A percentile compares a stretch with the other conserved stretches of the same genome.
Evolutionary conservation across 108 stramenopile species (phyloP).

Genomic region (Thalassiosira profunda): DNA sequence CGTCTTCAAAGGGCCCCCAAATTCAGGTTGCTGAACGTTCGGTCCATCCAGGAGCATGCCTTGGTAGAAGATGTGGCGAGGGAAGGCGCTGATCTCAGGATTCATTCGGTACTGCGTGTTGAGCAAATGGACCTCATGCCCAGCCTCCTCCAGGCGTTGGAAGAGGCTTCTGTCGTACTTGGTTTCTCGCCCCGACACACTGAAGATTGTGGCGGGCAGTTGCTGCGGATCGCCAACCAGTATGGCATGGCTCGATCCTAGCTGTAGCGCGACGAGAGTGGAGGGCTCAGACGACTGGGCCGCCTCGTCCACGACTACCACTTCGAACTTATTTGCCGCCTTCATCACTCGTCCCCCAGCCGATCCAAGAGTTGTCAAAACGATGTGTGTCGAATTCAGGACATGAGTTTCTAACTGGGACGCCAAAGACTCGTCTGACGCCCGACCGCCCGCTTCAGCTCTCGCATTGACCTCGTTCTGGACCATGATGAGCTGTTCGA

Average conservation of each 20-base stretch:
- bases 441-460: constrained; percentile 16
- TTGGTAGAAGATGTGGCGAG: constrained; percentile 68
- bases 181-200: constrained; percentile 36
- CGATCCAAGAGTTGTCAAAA: constrained; percentile 86
- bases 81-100: constrained; percentile 67
- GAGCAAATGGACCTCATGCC: constrained; percentile 79
- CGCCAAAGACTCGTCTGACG: neutral
- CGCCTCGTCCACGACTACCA: constrained; percentile 93
- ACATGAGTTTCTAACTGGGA: constrained; percentile 45
- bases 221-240: constrained; percentile 90
- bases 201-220: constrained; percentile 90
- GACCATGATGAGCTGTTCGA: constrained; percentile 44
- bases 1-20: constrained; percentile 39
- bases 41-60: constrained; percentile 55
- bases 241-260: constrained; percentile 62
- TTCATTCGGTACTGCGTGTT: constrained; percentile 93
- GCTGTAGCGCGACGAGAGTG: constrained; percentile 80
- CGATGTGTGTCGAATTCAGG: constrained; percentile 71
- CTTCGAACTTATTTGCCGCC: constrained; percentile 61
- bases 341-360: constrained; percentile 52
- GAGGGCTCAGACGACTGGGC: constrained; percentile 89
- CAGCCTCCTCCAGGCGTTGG: constrained; percentile 71
- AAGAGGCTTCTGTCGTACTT: constrained; percentile 84
- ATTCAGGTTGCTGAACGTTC: constrained; percentile 41
- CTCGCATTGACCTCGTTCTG: constrained; percentile 34